These are phyloP conservation scores for Termitomyces sp. DNA, from an alignment of 1,284 basidiomycete species.

Conservation along the genomic window DNA sequence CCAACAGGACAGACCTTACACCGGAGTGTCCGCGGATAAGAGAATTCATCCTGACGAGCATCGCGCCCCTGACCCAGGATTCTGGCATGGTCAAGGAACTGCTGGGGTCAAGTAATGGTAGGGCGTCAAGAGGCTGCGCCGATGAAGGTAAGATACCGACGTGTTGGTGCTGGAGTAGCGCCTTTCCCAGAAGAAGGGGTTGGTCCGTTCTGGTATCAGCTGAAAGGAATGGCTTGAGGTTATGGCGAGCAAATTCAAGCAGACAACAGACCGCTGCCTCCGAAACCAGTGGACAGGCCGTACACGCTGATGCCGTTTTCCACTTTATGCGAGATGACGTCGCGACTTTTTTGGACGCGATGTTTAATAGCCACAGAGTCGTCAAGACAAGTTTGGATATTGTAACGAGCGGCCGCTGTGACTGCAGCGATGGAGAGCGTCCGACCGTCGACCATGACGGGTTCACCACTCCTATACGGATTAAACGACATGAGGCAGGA, in stretches of 20 bases:
- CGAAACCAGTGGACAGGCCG: conserved; percentile 79
- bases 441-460: conserved; percentile 64
- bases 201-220: conserved; percentile 43
- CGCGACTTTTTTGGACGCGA: conserved; percentile 54
- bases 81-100: conserved; percentile 70
- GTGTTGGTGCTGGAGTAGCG: conserved; percentile 77
- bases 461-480: conserved; percentile 41
- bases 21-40: conserved; percentile 22
- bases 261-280: conserved; percentile 61
- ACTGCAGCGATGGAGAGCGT: conserved; percentile 68
- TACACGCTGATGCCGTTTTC: conserved; percentile 66
- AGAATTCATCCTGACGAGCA: conserved; percentile 60
- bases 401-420: conserved; percentile 62
- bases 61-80: conserved; percentile 77
- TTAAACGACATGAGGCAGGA: conserved; percentile 2
- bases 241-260: conserved; percentile 26
- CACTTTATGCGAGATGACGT: conserved; percentile 64
- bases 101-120: conserved; percentile 55
- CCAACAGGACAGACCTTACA: conserved; percentile 13
- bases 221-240: conserved; percentile 33
- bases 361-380: conserved; percentile 41
- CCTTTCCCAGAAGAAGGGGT: conserved; percentile 58
- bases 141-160: conserved; percentile 58
- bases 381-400: conserved; percentile 48
- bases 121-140: conserved; percentile 29